Conservation (phyloP, 768 basidiomycete species). For the Cystofilobasidium bisporidii region DNA sequence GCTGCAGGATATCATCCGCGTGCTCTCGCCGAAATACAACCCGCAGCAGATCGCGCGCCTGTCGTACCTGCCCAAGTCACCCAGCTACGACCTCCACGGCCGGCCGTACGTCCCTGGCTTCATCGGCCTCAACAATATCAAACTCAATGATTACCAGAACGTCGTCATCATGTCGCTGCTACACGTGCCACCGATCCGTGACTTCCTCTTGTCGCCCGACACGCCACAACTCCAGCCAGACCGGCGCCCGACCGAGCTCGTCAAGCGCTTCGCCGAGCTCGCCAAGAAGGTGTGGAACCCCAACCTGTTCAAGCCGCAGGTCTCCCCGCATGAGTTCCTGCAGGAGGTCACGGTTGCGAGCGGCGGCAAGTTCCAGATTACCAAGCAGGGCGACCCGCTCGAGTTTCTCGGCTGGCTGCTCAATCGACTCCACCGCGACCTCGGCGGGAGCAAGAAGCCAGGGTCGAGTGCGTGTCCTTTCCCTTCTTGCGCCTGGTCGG, state of each 20-base stretch:
- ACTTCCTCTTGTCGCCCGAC: constrained; percentile 50
- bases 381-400: constrained; percentile 88
- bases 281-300: constrained; percentile 97
- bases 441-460: constrained; percentile 86
- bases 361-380: constrained; percentile 80
- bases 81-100: constrained; percentile 72
- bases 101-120: constrained; percentile 84
- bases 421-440: constrained; percentile 82
- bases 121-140: constrained; percentile 95
- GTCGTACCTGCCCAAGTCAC: constrained; percentile 44
- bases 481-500: not conserved
- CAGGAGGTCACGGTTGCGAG: constrained; percentile 91
- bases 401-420: constrained; percentile 94
- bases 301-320: constrained; percentile 90
- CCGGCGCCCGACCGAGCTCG: constrained; percentile 54
- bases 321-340: constrained; percentile 95
- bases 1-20: constrained; percentile 84
- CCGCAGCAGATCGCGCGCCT: constrained; percentile 45
- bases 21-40: constrained; percentile 83
- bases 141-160: constrained; percentile 93
- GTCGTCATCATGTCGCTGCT: constrained; percentile 88
- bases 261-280: constrained; percentile 74
- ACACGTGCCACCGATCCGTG: constrained; percentile 80
- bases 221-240: constrained; percentile 30
- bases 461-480: constrained; percentile 68